Conservation (phyloP, 2,329 filamentous ascomycete genomes). For the Arthrobotrys megalospora region DNA sequence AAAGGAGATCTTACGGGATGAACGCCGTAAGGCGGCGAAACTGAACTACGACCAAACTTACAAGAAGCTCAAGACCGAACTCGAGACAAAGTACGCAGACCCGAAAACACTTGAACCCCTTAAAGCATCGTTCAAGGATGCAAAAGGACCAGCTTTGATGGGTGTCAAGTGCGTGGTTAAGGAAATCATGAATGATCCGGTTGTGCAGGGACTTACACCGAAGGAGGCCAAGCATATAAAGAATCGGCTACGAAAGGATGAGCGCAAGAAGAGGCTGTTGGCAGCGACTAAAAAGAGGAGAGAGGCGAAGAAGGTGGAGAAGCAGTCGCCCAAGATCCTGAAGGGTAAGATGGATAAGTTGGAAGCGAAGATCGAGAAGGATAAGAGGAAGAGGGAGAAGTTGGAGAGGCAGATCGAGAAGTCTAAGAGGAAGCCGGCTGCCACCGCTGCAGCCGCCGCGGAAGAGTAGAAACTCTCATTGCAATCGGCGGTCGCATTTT, state of each 20-base stretch:
- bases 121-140: conserved; percentile 28
- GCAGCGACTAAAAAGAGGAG: conserved; percentile 46
- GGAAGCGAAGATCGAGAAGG: conserved; percentile 44
- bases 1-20: conserved; percentile 50
- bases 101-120: conserved; percentile 3
- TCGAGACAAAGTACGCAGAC: conserved; percentile 37
- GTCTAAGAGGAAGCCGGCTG: background rate
- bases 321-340: conserved; percentile 44
- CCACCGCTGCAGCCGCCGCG: background rate
- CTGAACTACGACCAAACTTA: conserved; percentile 43
- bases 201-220: conserved; percentile 28
- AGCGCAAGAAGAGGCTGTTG: conserved; percentile 52
- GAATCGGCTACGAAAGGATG: conserved; percentile 46
- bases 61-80: conserved; percentile 43
- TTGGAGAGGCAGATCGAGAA: conserved; percentile 39
- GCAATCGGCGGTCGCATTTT: background rate
- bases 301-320: conserved; percentile 25
- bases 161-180: conserved; percentile 42
- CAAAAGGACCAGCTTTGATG: conserved; percentile 21
- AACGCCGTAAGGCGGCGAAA: conserved; percentile 25
- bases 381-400: conserved; percentile 46
- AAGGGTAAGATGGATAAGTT: conserved; percentile 51
- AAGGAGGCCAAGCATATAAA: conserved; percentile 55
- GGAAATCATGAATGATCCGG: conserved; percentile 49
- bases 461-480: conserved; percentile 10